Conservation (phyloP, 2,329 filamentous ascomycete genomes). For the Chaetomium olivaceum region DNA sequence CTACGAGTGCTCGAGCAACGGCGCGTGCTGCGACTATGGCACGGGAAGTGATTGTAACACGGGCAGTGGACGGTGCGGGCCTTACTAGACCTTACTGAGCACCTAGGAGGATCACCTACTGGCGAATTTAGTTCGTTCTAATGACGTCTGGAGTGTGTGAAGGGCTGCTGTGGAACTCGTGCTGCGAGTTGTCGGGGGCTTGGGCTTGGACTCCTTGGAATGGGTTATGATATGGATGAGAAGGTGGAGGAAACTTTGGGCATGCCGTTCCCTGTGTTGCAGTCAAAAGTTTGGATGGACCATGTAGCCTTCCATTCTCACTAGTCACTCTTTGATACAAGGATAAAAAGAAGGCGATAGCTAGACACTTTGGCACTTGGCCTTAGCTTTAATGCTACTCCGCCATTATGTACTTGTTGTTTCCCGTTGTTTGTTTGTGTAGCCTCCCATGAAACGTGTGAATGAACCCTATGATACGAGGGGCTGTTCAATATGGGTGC, state of each 20-base stretch:
- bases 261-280: neutral
- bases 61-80: neutral
- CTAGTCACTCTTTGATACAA: neutral
- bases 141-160: too few species aligned
- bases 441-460: neutral
- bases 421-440: neutral
- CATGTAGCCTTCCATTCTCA: neutral
- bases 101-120: too few species aligned
- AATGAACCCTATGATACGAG: neutral
- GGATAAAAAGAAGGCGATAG: neutral
- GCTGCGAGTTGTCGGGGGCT: neutral
- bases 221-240: neutral
- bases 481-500: too few species aligned
- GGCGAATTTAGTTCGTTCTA: too few species aligned
- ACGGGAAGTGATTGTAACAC: constrained; percentile 19
- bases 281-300: neutral
- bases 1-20: constrained; percentile 31
- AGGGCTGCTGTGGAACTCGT: neutral
- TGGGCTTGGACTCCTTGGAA: neutral
- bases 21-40: constrained; percentile 33
- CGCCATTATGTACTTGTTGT: too few species aligned
- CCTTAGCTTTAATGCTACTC: neutral
- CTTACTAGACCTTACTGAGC: neutral
- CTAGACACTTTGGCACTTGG: neutral
- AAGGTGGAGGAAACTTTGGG: neutral